A percentile compares a stretch with the other conserved stretches of the same genome.
These are phyloP conservation scores for Phytophthora fragariae DNA, from an alignment of 352 stramenopile species.

Conservation along the genomic window DNA sequence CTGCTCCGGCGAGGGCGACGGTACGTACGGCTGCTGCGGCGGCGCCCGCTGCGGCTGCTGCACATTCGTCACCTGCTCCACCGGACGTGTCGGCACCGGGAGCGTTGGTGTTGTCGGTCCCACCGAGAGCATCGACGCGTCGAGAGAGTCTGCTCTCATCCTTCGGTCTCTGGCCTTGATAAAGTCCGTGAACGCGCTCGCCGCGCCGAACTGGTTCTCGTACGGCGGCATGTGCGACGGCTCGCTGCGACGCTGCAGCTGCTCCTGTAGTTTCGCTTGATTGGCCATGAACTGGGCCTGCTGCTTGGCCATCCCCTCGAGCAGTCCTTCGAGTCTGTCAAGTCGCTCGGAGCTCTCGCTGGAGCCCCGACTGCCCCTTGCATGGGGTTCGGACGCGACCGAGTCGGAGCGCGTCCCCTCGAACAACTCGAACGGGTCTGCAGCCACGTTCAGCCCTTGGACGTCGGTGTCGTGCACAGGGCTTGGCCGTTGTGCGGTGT, in stretches of 20 bases:
- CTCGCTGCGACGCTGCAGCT: constrained; percentile 1
- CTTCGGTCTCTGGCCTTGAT: constrained; percentile 2
- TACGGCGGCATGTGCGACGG: not conserved
- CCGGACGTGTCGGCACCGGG: not conserved
- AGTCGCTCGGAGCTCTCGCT: not conserved
- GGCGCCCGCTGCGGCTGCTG: not conserved
- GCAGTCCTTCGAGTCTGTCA: not conserved
- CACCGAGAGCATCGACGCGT: not conserved
- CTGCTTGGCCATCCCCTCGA: constrained; percentile 8
- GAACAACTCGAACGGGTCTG: not conserved
- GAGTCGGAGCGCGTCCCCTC: not conserved
- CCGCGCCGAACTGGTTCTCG: not conserved
- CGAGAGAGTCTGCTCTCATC: constrained; percentile 1
- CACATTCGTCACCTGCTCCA: not conserved
- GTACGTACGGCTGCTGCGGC: not conserved
- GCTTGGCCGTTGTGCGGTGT: not conserved
- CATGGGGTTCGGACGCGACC: not conserved
- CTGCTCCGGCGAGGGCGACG: not conserved
- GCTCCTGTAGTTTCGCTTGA: constrained; percentile 1
- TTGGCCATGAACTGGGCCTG: constrained; percentile 7
- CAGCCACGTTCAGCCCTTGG: not conserved
- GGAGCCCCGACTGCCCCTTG: not conserved
- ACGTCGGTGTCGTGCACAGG: constrained; percentile 3
- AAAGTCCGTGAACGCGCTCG: constrained; percentile 13
- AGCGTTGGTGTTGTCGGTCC: no score